Evolutionary conservation across 1,284 basidiomycete genomes (phyloP).

Genomic region (Marasmius oreades): DNA sequence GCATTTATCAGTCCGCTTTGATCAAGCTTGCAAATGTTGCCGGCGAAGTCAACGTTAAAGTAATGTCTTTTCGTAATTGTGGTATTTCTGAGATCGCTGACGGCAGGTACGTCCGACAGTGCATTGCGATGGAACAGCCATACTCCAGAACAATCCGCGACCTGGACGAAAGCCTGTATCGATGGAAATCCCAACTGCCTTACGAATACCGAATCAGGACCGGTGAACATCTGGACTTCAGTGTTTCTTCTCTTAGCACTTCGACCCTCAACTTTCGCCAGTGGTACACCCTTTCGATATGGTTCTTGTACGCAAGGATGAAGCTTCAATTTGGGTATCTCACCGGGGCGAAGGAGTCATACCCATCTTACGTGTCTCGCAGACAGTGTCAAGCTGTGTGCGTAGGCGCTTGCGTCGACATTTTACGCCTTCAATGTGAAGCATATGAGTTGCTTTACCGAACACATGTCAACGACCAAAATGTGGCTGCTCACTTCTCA

Average conservation of each 20-base stretch:
- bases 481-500: constrained; percentile 22
- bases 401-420: constrained; percentile 1
- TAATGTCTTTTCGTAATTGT: constrained; percentile 18
- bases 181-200: constrained; percentile 40
- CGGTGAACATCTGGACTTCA: constrained; percentile 9
- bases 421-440: neutral
- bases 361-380: neutral
- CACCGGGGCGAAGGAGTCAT: constrained; percentile 22
- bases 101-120: constrained; percentile 28
- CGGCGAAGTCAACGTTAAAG: constrained; percentile 39
- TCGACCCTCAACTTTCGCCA: constrained; percentile 25
- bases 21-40: constrained; percentile 37
- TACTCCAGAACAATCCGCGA: constrained; percentile 34
- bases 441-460: neutral
- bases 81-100: neutral
- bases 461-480: constrained; percentile 15
- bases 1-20: constrained; percentile 33
- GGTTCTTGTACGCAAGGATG: constrained; percentile 35
- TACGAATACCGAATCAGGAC: constrained; percentile 26
- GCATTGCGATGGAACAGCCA: constrained; percentile 33
- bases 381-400: constrained; percentile 21
- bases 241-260: constrained; percentile 21
- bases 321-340: constrained; percentile 36
- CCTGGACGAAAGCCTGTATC: constrained; percentile 38
- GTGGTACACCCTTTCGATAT: constrained; percentile 35